Percentiles rank a stretch among this genome's conserved stretches.
These are phyloP conservation scores for Mucor irregularis DNA, from an alignment of 371 early-diverging fungal species.

Conservation along the genomic window DNA sequence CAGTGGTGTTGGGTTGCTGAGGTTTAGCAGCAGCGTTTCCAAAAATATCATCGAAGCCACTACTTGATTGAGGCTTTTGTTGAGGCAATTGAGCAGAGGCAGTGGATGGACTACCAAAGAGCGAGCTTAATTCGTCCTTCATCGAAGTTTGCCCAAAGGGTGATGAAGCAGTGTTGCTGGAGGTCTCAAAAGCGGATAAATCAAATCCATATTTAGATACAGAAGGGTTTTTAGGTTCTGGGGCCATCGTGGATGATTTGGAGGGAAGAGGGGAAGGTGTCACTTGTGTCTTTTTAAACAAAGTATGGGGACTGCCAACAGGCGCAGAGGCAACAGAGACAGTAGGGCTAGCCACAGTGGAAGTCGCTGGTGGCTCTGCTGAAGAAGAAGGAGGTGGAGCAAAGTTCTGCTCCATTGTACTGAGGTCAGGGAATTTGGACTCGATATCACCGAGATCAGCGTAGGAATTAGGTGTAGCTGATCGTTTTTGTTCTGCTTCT, in stretches of 20 bases:
- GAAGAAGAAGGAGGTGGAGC: neutral
- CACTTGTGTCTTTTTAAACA: neutral
- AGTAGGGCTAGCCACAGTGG: neutral
- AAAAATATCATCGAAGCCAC: constrained; percentile 23
- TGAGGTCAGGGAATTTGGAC: constrained; percentile 50
- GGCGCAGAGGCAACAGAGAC: neutral
- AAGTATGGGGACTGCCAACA: neutral
- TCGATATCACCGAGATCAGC: constrained; percentile 49
- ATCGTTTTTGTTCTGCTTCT: constrained; percentile 21
- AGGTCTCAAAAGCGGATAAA: constrained; percentile 43
- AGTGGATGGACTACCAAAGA: constrained; percentile 26
- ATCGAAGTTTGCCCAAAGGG: constrained; percentile 14
- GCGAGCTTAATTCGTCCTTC: constrained; percentile 39
- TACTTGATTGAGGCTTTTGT: neutral
- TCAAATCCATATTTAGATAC: constrained; percentile 47
- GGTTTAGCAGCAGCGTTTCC: neutral
- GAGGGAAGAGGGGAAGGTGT: neutral
- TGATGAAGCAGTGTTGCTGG: neutral
- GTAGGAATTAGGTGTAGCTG: constrained; percentile 12
- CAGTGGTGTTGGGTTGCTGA: neutral
- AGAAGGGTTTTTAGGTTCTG: constrained; percentile 9
- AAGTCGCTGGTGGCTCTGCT: neutral
- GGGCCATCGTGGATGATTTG: neutral
- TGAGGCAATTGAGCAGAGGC: constrained; percentile 12
- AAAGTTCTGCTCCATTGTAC: constrained; percentile 46